Base-by-base conservation (phyloP, 441 rosid genomes). In the Euphorbia corollata region DNA sequence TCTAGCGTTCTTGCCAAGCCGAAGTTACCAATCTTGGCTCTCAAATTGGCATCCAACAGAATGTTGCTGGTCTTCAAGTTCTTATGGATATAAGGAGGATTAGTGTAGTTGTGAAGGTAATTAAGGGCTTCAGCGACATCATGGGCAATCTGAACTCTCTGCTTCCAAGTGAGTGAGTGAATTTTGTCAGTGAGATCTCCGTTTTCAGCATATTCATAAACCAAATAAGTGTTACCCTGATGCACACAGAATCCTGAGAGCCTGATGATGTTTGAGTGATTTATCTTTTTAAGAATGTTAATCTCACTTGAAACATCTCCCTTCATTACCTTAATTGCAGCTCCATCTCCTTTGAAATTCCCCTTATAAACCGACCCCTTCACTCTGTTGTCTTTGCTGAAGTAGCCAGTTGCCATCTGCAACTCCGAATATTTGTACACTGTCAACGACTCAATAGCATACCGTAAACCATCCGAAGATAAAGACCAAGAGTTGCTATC, bases 251-350 rank as follows among this genome's bases (percentile, higher is more conserved):
- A 87, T 32, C 97, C 98, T 0, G 95, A 93, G 34, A 90, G 91
- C 68, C 97, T 80, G 66, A 90, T 75, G 70, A 93, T 83, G 73
- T 84, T 90, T 18, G 87, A 75, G 65, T 90, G 95, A 51, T 85
- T 90, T 59, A 87, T 87, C 80, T 77, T 86, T 83, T 83, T 87
- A 68, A 90, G 66, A 2, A 90, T 73, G 82, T 86, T 89, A 72
- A 93, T 89, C 85, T 90, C 97, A 12, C 77, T 72, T 5, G 97
- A 87, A 6, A 85, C 91, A 66, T 90, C 88, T n/a, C 92, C 94
- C 67, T 84, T 90, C 85, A 90, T 75, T 12, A 89, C 85, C 83
- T 89, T 93, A 36, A 93, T 75, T 0, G 97, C 96, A 15, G 96
- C 93, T 59, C 68, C 77, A 39, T 90, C 96, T 2, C 92, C 92